Evolutionary conservation across 2,329 filamentous ascomycete genomes (phyloP), one percentile per base, ranked within the genome.

Genomic region (Dactylonectria estremocensis): DNA sequence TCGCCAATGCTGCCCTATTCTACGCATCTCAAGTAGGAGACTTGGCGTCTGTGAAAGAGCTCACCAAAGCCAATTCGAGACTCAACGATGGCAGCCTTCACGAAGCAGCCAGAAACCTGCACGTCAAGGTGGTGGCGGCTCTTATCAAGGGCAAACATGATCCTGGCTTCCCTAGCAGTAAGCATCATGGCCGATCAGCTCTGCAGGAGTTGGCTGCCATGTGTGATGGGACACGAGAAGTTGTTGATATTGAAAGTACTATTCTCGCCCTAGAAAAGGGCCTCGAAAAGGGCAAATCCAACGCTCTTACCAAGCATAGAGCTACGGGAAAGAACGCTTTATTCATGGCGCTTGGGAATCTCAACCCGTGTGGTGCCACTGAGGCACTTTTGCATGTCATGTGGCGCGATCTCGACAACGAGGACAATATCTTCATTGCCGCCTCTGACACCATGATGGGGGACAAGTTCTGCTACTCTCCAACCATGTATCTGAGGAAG

Each of bases 61-160:
- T 69, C 33, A 18, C 60, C 16, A 53, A 40, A 3, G 62, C 46
- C 13, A 65, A 59, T 2, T 50, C 58, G 5, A 59, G 46, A 13
- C 13, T n/a, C 2, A 48, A 60, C 18, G 66, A 69, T 24, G 56
- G 66, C 11, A 69, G 66, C 40, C 62, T 69, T 33, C 58, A 69
- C 18, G 66, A 69, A 20, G 66, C 66, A 18, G 62, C 66, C 6
- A 61, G 66, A 56, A 69, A 69, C 31, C 48, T 69, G 1, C 66
- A 66, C 31, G 49, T 43, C 45, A 55, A 60, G 13, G 58, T 66
- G 3, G 62, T 66, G 2, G 33, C 18, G 8, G 18, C 24, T 11
- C 58, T 69, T 11, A 54, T 69, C 10, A 59, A 63, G 46, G 48
- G n/a, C 5, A 50, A 59, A 16, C 66, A 69, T 31, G 58, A 54